phyloP scores from a whole-genome alignment of 345 rosid species.

The Brassica carinata region DNA sequence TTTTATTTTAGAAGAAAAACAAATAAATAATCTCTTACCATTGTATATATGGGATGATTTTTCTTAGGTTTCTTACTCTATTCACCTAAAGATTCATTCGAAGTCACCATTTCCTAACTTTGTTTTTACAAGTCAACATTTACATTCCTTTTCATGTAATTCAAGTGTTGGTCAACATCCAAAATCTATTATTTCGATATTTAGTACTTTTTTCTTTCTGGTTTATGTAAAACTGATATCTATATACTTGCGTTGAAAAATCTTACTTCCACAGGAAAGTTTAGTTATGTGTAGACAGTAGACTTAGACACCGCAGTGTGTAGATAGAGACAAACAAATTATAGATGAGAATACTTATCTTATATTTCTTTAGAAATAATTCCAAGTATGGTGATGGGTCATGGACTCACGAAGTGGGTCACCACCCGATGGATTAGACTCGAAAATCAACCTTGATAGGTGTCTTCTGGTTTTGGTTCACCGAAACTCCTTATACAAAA shows the following conservation, averaged over 20 bases:
- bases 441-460: constrained; percentile 16
- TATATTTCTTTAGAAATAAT: neutral
- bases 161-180: neutral
- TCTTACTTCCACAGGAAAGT: neutral
- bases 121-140: neutral
- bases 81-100: neutral
- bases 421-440: constrained; percentile 25
- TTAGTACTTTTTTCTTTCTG: neutral
- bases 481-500: constrained; percentile 8
- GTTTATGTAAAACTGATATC: neutral
- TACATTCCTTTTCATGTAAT: neutral
- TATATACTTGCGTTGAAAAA: neutral
- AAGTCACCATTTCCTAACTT: neutral
- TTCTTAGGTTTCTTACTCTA: neutral
- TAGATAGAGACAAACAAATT: constrained; percentile 1
- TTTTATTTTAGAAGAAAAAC: neutral
- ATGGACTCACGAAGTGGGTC: constrained; percentile 12
- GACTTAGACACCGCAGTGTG: neutral
- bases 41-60: neutral
- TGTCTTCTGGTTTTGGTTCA: constrained; percentile 35
- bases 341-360: neutral
- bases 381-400: constrained; percentile 14
- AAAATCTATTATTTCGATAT: neutral
- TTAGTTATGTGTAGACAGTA: neutral
- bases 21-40: neutral